Conservation (phyloP, 176 grass and related monocot genomes). For the Avena atlantica region DNA sequence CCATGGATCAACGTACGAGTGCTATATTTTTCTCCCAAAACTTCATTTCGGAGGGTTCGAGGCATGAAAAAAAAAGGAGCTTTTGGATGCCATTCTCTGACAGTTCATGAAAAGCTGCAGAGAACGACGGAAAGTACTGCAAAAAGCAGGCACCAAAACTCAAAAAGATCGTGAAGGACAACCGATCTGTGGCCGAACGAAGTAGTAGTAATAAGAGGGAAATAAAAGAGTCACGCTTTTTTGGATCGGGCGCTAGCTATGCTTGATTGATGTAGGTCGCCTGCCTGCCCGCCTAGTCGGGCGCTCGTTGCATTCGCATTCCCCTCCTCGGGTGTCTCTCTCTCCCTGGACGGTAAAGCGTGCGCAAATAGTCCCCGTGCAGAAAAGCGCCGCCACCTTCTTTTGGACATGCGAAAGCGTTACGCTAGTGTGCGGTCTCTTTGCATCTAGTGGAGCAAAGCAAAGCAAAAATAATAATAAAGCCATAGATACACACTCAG, state of each 20-base stretch:
- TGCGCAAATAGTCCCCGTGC: not conserved
- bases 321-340: not conserved
- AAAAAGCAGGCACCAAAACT: not conserved
- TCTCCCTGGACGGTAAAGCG: not conserved
- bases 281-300: not conserved
- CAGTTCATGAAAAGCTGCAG: not conserved
- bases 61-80: not conserved
- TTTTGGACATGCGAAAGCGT: not conserved
- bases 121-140: not conserved
- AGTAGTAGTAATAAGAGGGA: not conserved
- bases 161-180: not conserved
- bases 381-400: not conserved
- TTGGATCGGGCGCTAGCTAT: not conserved
- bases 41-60: not conserved
- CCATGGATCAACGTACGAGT: not conserved
- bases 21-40: not conserved
- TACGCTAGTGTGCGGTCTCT: not conserved
- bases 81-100: not conserved
- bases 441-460: not conserved
- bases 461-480: no score
- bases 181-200: no score
- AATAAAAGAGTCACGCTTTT: not conserved
- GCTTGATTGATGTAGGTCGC: not conserved
- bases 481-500: not conserved
- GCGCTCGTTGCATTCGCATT: not conserved